A percentile compares a stretch with the other conserved stretches of the same genome.
These are phyloP conservation scores for Aspergillus bridgeri DNA, from an alignment of 495 filamentous ascomycete genomes.

Conservation along the genomic window DNA sequence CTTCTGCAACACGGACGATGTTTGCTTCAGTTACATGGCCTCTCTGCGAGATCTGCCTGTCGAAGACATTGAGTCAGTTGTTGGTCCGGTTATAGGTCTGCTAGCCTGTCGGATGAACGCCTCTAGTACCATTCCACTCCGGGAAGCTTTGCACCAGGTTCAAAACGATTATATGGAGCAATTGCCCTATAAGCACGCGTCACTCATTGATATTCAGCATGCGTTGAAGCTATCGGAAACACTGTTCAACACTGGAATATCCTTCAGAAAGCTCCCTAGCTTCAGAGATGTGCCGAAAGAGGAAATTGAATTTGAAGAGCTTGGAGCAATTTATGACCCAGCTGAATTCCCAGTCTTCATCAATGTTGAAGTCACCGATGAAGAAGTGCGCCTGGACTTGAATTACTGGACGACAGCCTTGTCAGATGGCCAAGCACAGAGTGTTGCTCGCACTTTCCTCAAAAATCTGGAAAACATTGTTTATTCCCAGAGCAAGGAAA, in stretches of 20 bases:
- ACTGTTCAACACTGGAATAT: conserved; percentile 45
- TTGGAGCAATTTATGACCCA: conserved; percentile 49
- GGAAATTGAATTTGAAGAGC: conserved; percentile 37
- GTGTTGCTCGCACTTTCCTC: conserved; percentile 48
- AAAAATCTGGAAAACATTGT: conserved; percentile 44
- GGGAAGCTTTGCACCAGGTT: conserved; percentile 33
- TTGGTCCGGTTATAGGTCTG: conserved; percentile 55
- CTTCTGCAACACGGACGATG: conserved; percentile 48
- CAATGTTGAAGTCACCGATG: conserved; percentile 50
- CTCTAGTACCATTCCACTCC: conserved; percentile 20
- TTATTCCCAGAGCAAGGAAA: conserved; percentile 23
- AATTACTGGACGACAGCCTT: conserved; percentile 56
- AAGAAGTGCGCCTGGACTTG: conserved; percentile 45
- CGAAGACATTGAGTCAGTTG: conserved; percentile 41
- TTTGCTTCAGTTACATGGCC: conserved; percentile 53
- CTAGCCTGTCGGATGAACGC: conserved; percentile 49
- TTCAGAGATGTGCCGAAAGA: conserved; percentile 18
- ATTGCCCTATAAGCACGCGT: conserved; percentile 44
- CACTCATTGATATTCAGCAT: conserved; percentile 54
- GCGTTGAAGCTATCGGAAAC: conserved; percentile 24
- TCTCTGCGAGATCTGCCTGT: conserved; percentile 50
- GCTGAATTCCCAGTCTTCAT: conserved; percentile 54
- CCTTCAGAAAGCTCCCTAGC: conserved; percentile 40
- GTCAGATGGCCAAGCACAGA: conserved; percentile 47
- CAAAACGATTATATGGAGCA: conserved; percentile 51